Evolutionary conservation across 129 eudicot genomes (phyloP), one percentile per base, ranked within the genome.

Genomic region (Chrysanthemum makinoi): DNA sequence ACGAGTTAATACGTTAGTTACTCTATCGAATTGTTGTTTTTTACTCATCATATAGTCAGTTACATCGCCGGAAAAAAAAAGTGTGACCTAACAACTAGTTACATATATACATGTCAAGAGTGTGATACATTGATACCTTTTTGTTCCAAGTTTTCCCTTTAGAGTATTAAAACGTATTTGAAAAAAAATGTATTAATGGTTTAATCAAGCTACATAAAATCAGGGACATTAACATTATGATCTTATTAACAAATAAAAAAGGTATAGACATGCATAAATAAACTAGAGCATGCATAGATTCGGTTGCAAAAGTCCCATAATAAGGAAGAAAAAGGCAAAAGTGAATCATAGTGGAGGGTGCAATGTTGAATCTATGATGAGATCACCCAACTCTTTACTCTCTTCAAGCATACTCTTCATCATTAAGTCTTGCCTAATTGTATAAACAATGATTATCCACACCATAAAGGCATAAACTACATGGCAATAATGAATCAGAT

Each of bases 371-470:
- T 69, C 69, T 75, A 77, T 77, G 76, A 69, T 77, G 81, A 28
- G 39, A 62, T 77, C 66, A 77, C 72, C 76, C 71, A 70, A 52
- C 58, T 70, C 30, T 55, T 14, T 55, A 15, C 48, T 56, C 73
- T 56, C 76, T 77, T 77, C 8, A 77, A 70, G 81, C 76, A 77
- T 39, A 77, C 69, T 65, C 81, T 77, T 77, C 81, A 77, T 77
- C 66, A 77, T 77, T 77, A 77, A 77, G 81, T 77, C 51, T 69
- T 70, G 65, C 66, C 75, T 69, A 69, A 69, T 51, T 69, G 26
- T 52, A 62, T 60, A 61, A 61, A 68, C 17, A 68, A 77, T 69
- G 26, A 76, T 68, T 68, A 66, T 35, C 30, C 65, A 39, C 65
- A 39, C 65, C 5, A 49, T 68, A 35, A 35, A 35, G 43, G 43